A percentile compares a stretch with the other conserved stretches of the same genome.
These are phyloP conservation scores for Nelumbo lutea DNA, from an alignment of 164 flowering plant genomes.

Conservation along the genomic window DNA sequence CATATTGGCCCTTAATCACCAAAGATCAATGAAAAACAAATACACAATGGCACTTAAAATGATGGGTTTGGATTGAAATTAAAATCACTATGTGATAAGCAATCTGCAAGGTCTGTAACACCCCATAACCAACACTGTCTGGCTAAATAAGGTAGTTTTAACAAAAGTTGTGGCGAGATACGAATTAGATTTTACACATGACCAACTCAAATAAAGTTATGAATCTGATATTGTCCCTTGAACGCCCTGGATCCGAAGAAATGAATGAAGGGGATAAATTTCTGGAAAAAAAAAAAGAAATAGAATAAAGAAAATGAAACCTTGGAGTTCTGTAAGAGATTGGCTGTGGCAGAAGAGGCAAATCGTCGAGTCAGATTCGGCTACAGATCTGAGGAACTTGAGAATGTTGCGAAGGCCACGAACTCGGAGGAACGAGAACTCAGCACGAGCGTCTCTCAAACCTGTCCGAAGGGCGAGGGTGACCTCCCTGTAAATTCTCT, in stretches of 20 bases:
- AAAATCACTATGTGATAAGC: neutral
- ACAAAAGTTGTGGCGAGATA: neutral
- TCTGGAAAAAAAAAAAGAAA: neutral
- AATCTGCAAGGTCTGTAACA: neutral
- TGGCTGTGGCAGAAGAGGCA: constrained; percentile 64
- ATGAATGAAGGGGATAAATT: neutral
- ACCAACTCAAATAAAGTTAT: neutral
- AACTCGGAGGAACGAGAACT: constrained; percentile 89
- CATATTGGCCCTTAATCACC: neutral
- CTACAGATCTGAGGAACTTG: constrained; percentile 73
- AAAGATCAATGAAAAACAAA: neutral
- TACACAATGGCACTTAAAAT: neutral
- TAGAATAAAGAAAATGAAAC: constrained; percentile 22
- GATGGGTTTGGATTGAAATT: neutral
- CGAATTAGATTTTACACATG: neutral
- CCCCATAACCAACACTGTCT: neutral
- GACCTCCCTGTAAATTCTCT: constrained; percentile 72
- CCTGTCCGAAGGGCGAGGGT: constrained; percentile 86
- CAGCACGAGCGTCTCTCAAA: constrained; percentile 77
- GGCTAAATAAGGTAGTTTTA: neutral
- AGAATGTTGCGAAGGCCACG: constrained; percentile 77
- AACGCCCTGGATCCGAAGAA: constrained; percentile 1
- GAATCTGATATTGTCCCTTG: neutral
- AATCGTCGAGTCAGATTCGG: constrained; percentile 67
- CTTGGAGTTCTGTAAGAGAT: constrained; percentile 73